Evolutionary conservation across 495 filamentous ascomycete species (phyloP).

Genomic region (Xeromyces bisporus): DNA sequence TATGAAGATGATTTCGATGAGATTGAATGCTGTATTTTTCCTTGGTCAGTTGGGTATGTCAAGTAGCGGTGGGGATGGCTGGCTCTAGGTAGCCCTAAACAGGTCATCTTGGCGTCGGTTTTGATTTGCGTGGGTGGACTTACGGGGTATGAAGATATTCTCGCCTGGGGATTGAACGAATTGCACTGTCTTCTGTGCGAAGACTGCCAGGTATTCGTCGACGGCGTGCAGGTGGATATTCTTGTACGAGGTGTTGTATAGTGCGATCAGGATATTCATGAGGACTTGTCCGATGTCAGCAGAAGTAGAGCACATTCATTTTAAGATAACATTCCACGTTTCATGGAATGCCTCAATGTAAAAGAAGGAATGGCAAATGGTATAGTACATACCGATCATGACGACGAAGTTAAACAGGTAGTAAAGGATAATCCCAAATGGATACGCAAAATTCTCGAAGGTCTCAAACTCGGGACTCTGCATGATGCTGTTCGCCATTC

Average conservation of each 20-base stretch:
- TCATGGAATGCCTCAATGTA: conserved; percentile 1
- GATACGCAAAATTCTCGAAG: conserved; percentile 61
- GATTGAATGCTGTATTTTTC: conserved; percentile 51
- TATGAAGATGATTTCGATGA: conserved; percentile 71
- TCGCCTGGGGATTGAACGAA: conserved; percentile 95
- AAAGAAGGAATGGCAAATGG: neutral
- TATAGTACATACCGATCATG: conserved; percentile 43
- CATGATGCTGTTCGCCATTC: conserved; percentile 84
- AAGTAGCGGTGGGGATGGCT: neutral
- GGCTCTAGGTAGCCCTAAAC: too few species aligned
- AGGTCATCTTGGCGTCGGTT: too few species aligned
- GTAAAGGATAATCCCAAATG: conserved; percentile 80
- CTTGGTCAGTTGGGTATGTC: neutral
- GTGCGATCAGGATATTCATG: conserved; percentile 84
- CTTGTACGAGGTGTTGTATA: conserved; percentile 92
- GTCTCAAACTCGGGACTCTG: conserved; percentile 77
- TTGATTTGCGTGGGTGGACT: too few species aligned
- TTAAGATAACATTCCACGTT: too few species aligned
- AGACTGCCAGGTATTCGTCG: conserved; percentile 87
- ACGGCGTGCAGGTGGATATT: conserved; percentile 89
- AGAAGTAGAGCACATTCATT: too few species aligned
- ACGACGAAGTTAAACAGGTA: conserved; percentile 96
- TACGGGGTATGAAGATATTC: conserved; percentile 86
- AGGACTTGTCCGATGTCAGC: too few species aligned
- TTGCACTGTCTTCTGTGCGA: conserved; percentile 80